These are phyloP conservation scores for Cotoneaster glaucophyllus DNA, from an alignment of 306 rosid species.

Conservation along the genomic window DNA sequence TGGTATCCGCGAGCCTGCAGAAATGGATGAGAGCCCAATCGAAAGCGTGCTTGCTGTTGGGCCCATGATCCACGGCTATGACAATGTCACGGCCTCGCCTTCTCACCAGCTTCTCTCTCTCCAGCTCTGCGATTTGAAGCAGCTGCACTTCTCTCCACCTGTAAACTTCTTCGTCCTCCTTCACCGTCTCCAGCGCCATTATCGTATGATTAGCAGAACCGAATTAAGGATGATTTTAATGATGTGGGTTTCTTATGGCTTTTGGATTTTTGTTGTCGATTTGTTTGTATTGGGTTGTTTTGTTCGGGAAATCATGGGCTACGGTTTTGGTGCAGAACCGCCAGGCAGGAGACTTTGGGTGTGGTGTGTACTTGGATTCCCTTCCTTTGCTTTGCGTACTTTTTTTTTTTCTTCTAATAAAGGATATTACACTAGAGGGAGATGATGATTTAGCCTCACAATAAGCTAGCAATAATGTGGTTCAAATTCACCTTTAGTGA, in stretches of 20 bases:
- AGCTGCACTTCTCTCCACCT: slow-evolving; percentile 65
- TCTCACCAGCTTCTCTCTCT: slow-evolving; percentile 65
- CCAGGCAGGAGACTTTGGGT: not conserved
- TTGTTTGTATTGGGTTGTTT: not conserved
- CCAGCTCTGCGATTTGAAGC: slow-evolving; percentile 45
- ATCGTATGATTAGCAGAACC: not conserved
- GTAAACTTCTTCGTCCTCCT: slow-evolving; percentile 66
- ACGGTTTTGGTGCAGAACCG: not conserved
- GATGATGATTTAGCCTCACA: too few species aligned
- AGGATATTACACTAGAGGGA: too few species aligned
- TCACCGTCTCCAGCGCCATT: slow-evolving; percentile 46
- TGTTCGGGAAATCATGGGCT: not conserved
- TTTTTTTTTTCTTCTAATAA: too few species aligned
- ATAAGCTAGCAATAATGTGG: too few species aligned
- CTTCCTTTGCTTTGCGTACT: not conserved
- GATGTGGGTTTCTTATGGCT: not conserved
- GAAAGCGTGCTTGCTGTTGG: slow-evolving; percentile 75
- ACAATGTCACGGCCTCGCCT: slow-evolving; percentile 69
- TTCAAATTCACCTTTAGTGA: too few species aligned
- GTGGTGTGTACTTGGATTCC: not conserved
- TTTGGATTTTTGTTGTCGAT: not conserved
- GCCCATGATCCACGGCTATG: slow-evolving; percentile 73
- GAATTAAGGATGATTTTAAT: not conserved
- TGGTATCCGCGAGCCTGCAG: slow-evolving; percentile 71
- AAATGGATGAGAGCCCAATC: slow-evolving; percentile 85